phyloP scores from a whole-genome alignment of 2,329 filamentous ascomycete species.

The Neofusicoccum parvum region DNA sequence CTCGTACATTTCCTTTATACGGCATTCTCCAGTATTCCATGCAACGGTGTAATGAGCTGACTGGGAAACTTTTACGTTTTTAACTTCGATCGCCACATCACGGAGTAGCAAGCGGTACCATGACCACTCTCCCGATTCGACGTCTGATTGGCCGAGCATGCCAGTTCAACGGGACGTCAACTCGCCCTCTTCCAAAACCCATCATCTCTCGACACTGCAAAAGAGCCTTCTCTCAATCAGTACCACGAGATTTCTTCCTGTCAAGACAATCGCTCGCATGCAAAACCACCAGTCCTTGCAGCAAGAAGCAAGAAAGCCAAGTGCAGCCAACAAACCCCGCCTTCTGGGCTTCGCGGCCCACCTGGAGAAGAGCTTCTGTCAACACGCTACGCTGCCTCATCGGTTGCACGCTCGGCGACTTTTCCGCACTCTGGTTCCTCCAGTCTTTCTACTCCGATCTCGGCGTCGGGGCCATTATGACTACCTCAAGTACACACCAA shows the following conservation, averaged over 20 bases:
- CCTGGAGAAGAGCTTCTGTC: constrained; percentile 55
- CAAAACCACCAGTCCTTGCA: neutral
- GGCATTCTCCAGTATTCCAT: too few relatives aligned
- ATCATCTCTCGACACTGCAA: too few relatives aligned
- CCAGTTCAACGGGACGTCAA: neutral
- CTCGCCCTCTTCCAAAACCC: neutral
- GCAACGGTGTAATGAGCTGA: too few relatives aligned
- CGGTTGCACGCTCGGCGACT: constrained; percentile 60
- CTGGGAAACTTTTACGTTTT: too few relatives aligned
- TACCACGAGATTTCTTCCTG: neutral
- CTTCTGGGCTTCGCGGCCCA: constrained; percentile 41
- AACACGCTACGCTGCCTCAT: constrained; percentile 60
- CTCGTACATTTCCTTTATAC: too few relatives aligned
- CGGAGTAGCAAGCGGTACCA: too few relatives aligned
- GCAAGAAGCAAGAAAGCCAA: neutral
- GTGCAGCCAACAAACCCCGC: neutral
- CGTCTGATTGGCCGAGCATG: neutral
- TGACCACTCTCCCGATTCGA: too few relatives aligned
- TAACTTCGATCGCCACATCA: too few relatives aligned
- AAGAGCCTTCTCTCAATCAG: neutral
- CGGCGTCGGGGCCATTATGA: constrained; percentile 55
- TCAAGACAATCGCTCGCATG: neutral
- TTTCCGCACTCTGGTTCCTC: constrained; percentile 58
- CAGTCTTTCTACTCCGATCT: constrained; percentile 52
- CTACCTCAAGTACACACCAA: constrained; percentile 43